These are phyloP conservation scores for Piper betle DNA, from an alignment of 164 flowering plant genomes.

Conservation along the genomic window DNA sequence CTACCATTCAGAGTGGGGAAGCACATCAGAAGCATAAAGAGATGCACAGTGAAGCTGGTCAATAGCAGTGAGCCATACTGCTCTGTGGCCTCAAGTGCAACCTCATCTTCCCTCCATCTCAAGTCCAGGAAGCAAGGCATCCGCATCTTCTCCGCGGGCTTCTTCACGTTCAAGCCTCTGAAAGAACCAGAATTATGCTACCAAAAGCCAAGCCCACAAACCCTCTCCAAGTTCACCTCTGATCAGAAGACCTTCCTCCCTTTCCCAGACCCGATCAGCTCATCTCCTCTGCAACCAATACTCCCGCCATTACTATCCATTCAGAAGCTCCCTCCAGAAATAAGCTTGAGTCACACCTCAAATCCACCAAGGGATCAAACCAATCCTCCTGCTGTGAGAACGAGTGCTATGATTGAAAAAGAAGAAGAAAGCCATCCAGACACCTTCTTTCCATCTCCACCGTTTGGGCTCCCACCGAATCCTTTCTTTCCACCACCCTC, in stretches of 20 bases:
- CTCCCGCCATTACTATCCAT: background rate
- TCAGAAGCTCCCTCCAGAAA: slow-evolving; percentile 6
- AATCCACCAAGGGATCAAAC: slow-evolving; percentile 4
- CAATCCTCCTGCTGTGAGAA: background rate
- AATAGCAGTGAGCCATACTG: slow-evolving; percentile 67
- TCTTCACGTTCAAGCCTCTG: slow-evolving; percentile 57
- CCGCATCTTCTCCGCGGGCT: slow-evolving; percentile 52
- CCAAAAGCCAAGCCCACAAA: slow-evolving; percentile 30
- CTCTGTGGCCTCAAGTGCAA: slow-evolving; percentile 53
- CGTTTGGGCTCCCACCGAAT: slow-evolving; percentile 2
- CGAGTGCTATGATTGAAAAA: background rate
- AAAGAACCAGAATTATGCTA: slow-evolving; percentile 44
- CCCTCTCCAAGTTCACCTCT: slow-evolving; percentile 9
- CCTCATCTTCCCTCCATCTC: slow-evolving; percentile 46
- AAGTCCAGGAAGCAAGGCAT: slow-evolving; percentile 44
- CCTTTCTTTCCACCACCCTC: slow-evolving; percentile 30
- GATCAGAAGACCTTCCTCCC: slow-evolving; percentile 1
- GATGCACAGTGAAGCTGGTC: slow-evolving; percentile 53
- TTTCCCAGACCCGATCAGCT: background rate
- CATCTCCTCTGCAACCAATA: slow-evolving; percentile 1
- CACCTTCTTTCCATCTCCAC: slow-evolving; percentile 1
- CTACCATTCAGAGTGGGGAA: slow-evolving; percentile 56
- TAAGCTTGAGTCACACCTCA: slow-evolving; percentile 1
- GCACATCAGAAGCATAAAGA: slow-evolving; percentile 42
- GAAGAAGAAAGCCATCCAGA: background rate